Conservation (phyloP, 1,284 basidiomycete genomes). For the Prillingera fragicola region DNA sequence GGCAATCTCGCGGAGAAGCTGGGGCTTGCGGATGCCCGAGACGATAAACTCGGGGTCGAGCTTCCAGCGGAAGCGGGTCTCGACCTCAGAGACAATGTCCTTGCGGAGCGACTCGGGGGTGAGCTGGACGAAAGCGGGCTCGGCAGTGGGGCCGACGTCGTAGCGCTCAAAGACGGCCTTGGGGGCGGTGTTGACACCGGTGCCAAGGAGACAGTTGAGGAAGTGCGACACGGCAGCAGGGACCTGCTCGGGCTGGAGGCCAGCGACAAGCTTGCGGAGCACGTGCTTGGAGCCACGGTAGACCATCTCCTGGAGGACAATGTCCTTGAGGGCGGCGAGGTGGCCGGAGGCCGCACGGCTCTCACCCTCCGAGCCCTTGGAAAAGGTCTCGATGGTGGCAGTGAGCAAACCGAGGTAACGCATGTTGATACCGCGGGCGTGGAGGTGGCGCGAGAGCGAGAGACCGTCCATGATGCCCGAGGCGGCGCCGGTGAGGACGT, state of each 20-base stretch:
- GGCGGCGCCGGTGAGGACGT: constrained; percentile 50
- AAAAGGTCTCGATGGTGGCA: constrained; percentile 47
- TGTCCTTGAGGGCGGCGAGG: constrained; percentile 41
- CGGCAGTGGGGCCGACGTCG: constrained; percentile 27
- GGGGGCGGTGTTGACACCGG: constrained; percentile 47
- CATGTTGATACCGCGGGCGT: constrained; percentile 57
- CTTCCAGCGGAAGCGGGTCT: constrained; percentile 52
- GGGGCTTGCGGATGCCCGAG: constrained; percentile 44
- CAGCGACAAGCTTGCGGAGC: constrained; percentile 48
- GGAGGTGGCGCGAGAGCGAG: constrained; percentile 52
- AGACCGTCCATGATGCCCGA: constrained; percentile 52
- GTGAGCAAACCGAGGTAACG: constrained; percentile 54
- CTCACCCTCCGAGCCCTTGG: constrained; percentile 35
- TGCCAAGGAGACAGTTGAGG: constrained; percentile 57
- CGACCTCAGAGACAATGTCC: constrained; percentile 48
- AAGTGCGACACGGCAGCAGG: constrained; percentile 53
- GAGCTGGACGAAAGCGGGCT: constrained; percentile 50
- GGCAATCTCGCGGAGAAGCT: constrained; percentile 54
- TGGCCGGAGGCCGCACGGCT: constrained; percentile 30
- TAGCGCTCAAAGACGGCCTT: constrained; percentile 44
- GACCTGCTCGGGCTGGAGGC: constrained; percentile 45
- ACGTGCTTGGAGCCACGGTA: constrained; percentile 54
- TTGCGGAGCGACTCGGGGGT: constrained; percentile 50
- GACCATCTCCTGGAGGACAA: constrained; percentile 55
- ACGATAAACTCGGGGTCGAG: constrained; percentile 48